These are phyloP conservation scores for Fomitopsis pulvina DNA, from an alignment of 768 basidiomycete genomes.

Conservation along the genomic window DNA sequence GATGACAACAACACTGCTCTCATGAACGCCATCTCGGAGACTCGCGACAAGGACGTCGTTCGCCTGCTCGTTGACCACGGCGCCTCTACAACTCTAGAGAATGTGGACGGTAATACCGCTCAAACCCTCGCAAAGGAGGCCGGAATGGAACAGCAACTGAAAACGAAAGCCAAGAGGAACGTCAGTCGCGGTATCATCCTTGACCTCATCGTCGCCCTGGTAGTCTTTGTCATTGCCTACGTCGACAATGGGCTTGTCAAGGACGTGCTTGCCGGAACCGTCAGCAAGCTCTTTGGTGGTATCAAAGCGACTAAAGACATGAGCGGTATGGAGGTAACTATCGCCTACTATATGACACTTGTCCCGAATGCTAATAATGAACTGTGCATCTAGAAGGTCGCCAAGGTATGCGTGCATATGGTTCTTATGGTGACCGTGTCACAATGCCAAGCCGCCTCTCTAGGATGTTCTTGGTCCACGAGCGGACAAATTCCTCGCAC, in stretches of 20 bases:
- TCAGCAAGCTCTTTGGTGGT: too few relatives aligned
- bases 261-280: neutral
- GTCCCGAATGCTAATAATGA: too few relatives aligned
- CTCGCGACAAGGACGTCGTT: neutral
- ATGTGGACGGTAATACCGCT: neutral
- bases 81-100: neutral
- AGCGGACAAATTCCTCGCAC: too few relatives aligned
- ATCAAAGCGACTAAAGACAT: too few relatives aligned
- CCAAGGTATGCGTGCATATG: too few relatives aligned
- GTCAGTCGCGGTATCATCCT: neutral
- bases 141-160: neutral
- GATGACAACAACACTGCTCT: neutral
- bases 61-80: conserved; percentile 1
- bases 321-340: too few relatives aligned
- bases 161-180: neutral
- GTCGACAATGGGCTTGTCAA: neutral
- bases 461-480: too few relatives aligned
- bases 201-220: neutral
- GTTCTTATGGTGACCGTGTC: too few relatives aligned
- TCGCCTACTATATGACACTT: too few relatives aligned
- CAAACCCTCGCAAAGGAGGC: neutral
- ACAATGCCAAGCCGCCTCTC: too few relatives aligned
- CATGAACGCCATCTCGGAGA: neutral
- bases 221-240: neutral
- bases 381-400: too few relatives aligned